Percentiles rank a stretch among this genome's conserved stretches.
Evolutionary conservation across 345 rosid genomes (phyloP).

Genomic region (Eutrema heterophyllum): DNA sequence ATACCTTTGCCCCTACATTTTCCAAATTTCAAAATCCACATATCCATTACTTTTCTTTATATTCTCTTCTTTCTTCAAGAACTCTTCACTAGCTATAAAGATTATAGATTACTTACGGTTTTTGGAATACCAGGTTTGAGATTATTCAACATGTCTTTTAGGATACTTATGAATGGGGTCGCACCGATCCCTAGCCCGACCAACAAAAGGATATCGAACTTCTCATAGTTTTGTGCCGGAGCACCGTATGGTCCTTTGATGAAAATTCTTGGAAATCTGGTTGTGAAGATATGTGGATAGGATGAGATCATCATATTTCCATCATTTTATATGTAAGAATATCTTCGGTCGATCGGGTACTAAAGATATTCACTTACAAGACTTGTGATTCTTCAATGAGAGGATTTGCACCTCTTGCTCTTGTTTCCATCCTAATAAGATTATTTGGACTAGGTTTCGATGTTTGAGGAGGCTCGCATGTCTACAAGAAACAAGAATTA

Average conservation of each 20-base stretch:
- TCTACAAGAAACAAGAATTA: constrained; percentile 32
- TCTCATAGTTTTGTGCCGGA: constrained; percentile 78
- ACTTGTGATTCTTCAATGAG: constrained; percentile 42
- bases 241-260: constrained; percentile 95
- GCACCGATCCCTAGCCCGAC: constrained; percentile 94
- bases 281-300: neutral
- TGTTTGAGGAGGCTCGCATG: constrained; percentile 53
- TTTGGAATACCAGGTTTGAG: constrained; percentile 40
- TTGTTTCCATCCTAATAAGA: constrained; percentile 68
- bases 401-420: constrained; percentile 31
- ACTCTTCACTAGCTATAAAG: neutral
- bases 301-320: neutral
- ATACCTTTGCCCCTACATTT: constrained; percentile 21
- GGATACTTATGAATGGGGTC: constrained; percentile 87
- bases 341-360: neutral
- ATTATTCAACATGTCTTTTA: constrained; percentile 67
- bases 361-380: constrained; percentile 35
- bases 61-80: neutral
- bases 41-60: neutral
- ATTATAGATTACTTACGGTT: constrained; percentile 22
- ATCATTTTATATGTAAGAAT: neutral
- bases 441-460: constrained; percentile 35
- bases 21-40: neutral
- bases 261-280: constrained; percentile 64
- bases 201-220: constrained; percentile 72